Evolutionary conservation across 192 early-diverging fungal species (phyloP).

Genomic region (Coemansia sp.): DNA sequence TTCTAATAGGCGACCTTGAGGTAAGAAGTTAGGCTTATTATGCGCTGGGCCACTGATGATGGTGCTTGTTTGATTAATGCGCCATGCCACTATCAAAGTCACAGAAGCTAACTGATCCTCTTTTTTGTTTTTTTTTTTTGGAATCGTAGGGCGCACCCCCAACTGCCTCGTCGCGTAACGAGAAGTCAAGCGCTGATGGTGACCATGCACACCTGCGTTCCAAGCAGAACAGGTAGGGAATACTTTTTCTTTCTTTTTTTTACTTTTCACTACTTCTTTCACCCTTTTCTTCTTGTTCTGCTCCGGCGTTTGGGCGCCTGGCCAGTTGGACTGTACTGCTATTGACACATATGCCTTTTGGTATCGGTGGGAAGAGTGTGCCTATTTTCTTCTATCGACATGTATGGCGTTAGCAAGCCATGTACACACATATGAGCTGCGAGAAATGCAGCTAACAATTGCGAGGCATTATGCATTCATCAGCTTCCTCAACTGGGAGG

Average conservation of each 20-base stretch:
- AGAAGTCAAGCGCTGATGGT: conserved; percentile 4
- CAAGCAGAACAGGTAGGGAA: conserved; percentile 52
- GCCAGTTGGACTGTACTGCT: not conserved
- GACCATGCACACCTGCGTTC: conserved; percentile 23
- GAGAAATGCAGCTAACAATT: not conserved
- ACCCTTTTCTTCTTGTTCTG: not conserved
- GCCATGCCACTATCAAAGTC: not conserved
- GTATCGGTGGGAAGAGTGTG: not conserved
- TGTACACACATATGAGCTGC: too few species aligned
- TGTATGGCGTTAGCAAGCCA: not conserved
- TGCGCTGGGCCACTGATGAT: not conserved
- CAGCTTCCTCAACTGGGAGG: too few species aligned
- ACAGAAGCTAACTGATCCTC: not conserved
- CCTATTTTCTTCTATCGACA: not conserved
- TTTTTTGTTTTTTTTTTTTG: not conserved
- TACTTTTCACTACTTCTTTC: not conserved
- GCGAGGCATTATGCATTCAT: not conserved
- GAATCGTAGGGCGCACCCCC: conserved; percentile 27
- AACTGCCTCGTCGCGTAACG: conserved; percentile 9
- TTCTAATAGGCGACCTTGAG: conserved; percentile 75
- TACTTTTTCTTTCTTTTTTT: not conserved
- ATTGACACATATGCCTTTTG: not conserved
- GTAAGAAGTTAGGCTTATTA: conserved; percentile 7
- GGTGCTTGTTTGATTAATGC: not conserved
- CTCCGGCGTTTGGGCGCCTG: not conserved